Conservation (phyloP, 352 stramenopile species). For the Phytopythium kandeliae region DNA sequence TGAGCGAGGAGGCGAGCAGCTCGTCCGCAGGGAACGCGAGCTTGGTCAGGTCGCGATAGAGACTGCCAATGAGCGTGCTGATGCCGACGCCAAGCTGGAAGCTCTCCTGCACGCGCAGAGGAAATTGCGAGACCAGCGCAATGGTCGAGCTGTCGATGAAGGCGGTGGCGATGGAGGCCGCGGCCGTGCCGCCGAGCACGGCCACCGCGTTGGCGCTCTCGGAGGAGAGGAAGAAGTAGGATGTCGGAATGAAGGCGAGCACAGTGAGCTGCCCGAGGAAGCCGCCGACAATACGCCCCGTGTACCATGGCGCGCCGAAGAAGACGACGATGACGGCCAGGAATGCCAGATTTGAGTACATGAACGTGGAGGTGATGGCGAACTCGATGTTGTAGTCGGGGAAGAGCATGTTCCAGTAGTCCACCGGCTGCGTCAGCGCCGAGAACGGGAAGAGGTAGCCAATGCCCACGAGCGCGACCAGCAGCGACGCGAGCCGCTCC, state of each 20-base stretch:
- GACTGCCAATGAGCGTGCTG: conserved; percentile 73
- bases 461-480: conserved; percentile 71
- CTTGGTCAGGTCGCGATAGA: conserved; percentile 83
- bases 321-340: conserved; percentile 62
- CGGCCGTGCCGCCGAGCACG: conserved; percentile 57
- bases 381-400: conserved; percentile 87
- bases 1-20: conserved; percentile 59
- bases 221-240: conserved; percentile 63
- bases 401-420: conserved; percentile 86
- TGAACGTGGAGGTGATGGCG: conserved; percentile 74
- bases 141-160: conserved; percentile 84
- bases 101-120: conserved; percentile 67
- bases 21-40: conserved; percentile 57
- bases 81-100: conserved; percentile 81
- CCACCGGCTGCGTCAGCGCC: conserved; percentile 83
- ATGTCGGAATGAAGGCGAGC: conserved; percentile 69
- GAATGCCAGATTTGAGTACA: conserved; percentile 79
- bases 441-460: conserved; percentile 87
- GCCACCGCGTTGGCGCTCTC: conserved; percentile 61
- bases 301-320: conserved; percentile 59
- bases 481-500: conserved; percentile 42
- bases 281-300: conserved; percentile 66
- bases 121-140: conserved; percentile 76
- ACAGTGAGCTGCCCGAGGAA: conserved; percentile 70
- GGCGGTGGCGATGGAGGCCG: conserved; percentile 65